Evolutionary conservation across 257 asterid genomes (phyloP).

Genomic region (Datura wrightii): DNA sequence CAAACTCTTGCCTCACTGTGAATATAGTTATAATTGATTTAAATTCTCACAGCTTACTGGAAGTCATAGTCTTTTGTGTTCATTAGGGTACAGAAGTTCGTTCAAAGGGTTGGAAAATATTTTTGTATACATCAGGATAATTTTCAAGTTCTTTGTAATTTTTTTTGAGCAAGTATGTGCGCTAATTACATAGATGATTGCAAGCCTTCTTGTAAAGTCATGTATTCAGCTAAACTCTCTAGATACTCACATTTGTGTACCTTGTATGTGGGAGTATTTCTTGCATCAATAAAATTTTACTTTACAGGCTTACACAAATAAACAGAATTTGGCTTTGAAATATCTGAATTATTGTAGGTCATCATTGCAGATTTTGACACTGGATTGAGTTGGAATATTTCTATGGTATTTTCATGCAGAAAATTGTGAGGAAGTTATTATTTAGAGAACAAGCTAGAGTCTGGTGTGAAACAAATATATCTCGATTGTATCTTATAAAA

Average conservation of each 20-base stretch:
- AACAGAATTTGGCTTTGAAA: neutral
- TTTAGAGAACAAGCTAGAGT: neutral
- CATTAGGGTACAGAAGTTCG: neutral
- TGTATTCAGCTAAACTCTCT: neutral
- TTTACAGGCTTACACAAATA: neutral
- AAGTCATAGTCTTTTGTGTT: neutral
- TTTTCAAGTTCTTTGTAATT: neutral
- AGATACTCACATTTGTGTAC: neutral
- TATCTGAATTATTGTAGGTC: slow-evolving; percentile 10
- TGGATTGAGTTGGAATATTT: slow-evolving; percentile 6
- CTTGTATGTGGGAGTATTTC: neutral
- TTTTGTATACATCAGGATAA: neutral
- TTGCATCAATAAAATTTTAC: neutral
- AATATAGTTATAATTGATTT: neutral
- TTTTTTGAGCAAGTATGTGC: neutral
- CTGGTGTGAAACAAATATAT: neutral
- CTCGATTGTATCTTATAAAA: neutral
- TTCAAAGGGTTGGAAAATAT: neutral
- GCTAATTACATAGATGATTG: slow-evolving; percentile 1
- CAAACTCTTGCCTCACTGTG: neutral
- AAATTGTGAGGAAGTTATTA: neutral
- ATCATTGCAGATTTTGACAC: neutral
- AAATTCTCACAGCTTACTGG: neutral
- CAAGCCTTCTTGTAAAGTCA: slow-evolving; percentile 14
- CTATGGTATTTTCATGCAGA: neutral